Conservation (phyloP, 768 basidiomycete genomes). For the Boletellus ananas region DNA sequence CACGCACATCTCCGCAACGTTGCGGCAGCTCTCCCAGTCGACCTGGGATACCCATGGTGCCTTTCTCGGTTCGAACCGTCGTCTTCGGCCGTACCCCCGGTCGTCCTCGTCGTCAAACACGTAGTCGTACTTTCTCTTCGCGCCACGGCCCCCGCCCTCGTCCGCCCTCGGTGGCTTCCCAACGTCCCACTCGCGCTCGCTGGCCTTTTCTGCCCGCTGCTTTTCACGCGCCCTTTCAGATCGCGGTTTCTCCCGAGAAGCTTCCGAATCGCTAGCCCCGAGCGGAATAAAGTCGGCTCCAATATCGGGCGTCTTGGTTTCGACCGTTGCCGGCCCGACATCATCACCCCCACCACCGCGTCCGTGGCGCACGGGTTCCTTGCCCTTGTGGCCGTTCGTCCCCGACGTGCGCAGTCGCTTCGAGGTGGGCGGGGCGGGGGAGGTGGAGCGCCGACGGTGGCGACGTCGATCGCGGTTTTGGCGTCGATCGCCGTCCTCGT, state of each 20-base stretch:
- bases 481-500: neutral
- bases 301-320: slow-evolving; percentile 10
- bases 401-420: slow-evolving; percentile 19
- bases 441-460: slow-evolving; percentile 10
- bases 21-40: slow-evolving; percentile 69
- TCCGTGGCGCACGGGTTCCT: slow-evolving; percentile 10
- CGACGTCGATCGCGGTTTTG: neutral
- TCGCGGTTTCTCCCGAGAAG: slow-evolving; percentile 7
- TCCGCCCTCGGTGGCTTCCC: slow-evolving; percentile 28
- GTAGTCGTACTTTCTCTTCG: slow-evolving; percentile 48
- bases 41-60: slow-evolving; percentile 68
- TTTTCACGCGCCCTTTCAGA: slow-evolving; percentile 20
- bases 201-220: slow-evolving; percentile 5
- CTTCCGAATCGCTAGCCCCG: slow-evolving; percentile 15
- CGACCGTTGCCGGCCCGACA: neutral
- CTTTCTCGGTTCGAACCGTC: slow-evolving; percentile 50
- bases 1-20: slow-evolving; percentile 82
- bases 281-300: slow-evolving; percentile 34
- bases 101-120: slow-evolving; percentile 44
- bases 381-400: slow-evolving; percentile 14
- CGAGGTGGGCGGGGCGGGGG: slow-evolving; percentile 10
- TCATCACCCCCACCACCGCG: neutral
- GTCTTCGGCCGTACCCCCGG: slow-evolving; percentile 40
- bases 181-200: slow-evolving; percentile 40
- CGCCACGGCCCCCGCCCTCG: slow-evolving; percentile 21